Evolutionary conservation across 176 grass and related monocot species (phyloP).

Genomic region (Coix lacrymajobi): DNA sequence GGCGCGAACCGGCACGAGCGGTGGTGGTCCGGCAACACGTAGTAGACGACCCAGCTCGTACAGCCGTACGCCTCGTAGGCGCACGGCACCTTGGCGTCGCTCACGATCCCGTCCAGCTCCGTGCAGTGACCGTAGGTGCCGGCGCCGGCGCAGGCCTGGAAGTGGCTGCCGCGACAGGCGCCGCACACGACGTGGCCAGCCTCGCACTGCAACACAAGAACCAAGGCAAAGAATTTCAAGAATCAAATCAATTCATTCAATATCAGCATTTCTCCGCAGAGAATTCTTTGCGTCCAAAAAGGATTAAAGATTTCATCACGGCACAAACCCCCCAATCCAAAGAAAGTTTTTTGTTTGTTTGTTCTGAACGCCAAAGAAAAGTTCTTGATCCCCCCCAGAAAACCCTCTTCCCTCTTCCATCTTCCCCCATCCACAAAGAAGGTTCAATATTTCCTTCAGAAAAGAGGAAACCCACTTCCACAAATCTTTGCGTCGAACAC

Average conservation of each 20-base stretch:
- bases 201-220: not conserved
- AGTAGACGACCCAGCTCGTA: not conserved
- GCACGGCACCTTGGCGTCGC: constrained; percentile 5
- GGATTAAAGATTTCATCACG: not conserved
- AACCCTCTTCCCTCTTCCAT: not conserved
- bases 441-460: too few relatives aligned
- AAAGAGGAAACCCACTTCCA: not conserved
- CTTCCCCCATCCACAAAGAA: too few relatives aligned
- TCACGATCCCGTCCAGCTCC: not conserved
- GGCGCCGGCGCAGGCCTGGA: not conserved
- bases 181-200: not conserved
- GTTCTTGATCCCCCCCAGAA: not conserved
- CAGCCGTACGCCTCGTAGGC: constrained; percentile 14
- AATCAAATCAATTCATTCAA: not conserved
- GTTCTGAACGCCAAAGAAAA: not conserved
- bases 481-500: not conserved
- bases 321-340: not conserved
- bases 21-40: not conserved
- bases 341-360: not conserved
- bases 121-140: not conserved
- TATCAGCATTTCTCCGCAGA: not conserved
- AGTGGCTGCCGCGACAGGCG: not conserved
- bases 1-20: constrained; percentile 18
- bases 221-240: not conserved
- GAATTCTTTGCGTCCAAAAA: not conserved